Evolutionary conservation across 2,329 filamentous ascomycete genomes (phyloP).

Genomic region (Pseudopyrenochaeta lycopersici): DNA sequence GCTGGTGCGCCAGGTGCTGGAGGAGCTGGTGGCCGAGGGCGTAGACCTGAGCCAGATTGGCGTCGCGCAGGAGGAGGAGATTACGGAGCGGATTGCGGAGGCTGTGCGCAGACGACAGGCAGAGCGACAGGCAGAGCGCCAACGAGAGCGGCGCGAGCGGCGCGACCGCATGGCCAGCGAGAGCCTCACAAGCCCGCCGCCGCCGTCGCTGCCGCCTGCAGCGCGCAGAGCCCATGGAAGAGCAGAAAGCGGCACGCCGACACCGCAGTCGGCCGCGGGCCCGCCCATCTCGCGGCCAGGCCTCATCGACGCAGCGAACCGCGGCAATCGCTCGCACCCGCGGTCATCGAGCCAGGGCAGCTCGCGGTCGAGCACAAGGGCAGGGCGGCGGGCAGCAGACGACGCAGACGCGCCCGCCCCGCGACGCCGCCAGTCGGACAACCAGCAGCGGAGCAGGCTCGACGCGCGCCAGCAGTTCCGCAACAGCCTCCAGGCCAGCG

Average conservation of each 20-base stretch:
- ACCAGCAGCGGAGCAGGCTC: slow-evolving; percentile 55
- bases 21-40: slow-evolving; percentile 86
- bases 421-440: slow-evolving; percentile 50
- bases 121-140: slow-evolving; percentile 66
- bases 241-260: slow-evolving; percentile 46
- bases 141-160: slow-evolving; percentile 53
- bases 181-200: slow-evolving; percentile 35
- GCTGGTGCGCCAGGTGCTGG: slow-evolving; percentile 86
- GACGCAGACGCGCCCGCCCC: slow-evolving; percentile 18
- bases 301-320: slow-evolving; percentile 53
- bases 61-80: slow-evolving; percentile 82
- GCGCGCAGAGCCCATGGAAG: slow-evolving; percentile 43
- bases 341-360: slow-evolving; percentile 61
- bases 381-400: slow-evolving; percentile 32
- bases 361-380: slow-evolving; percentile 46
- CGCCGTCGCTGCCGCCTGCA: slow-evolving; percentile 33
- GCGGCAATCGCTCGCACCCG: slow-evolving; percentile 35
- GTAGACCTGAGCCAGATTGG: slow-evolving; percentile 90
- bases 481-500: slow-evolving; percentile 33
- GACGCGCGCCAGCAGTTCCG: slow-evolving; percentile 48
- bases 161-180: slow-evolving; percentile 51
- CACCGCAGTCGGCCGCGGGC: slow-evolving; percentile 41
- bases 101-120: slow-evolving; percentile 82
- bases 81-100: slow-evolving; percentile 89
- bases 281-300: slow-evolving; percentile 59